phyloP scores from a whole-genome alignment of 495 filamentous ascomycete species.

The Cetradonia linearis region DNA sequence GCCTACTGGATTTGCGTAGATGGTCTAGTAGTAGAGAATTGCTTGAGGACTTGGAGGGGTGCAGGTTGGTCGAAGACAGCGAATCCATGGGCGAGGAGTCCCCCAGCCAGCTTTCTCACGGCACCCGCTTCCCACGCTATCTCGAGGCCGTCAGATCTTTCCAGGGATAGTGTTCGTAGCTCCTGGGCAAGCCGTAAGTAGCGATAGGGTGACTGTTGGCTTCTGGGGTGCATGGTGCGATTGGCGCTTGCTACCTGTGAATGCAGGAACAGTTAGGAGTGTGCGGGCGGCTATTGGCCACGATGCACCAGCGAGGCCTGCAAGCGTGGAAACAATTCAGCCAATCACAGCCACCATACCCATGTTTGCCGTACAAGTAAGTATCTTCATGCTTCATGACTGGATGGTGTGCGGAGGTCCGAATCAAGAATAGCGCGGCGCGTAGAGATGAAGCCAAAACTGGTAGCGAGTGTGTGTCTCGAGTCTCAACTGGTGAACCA shows the following conservation, averaged over 20 bases:
- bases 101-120: not conserved
- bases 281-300: constrained; percentile 7
- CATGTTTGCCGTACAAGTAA: not conserved
- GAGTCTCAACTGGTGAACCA: not conserved
- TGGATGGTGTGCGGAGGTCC: not conserved
- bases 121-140: constrained; percentile 1
- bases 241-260: constrained; percentile 6
- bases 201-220: constrained; percentile 11
- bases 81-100: constrained; percentile 3
- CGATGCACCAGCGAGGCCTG: not conserved
- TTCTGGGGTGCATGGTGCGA: constrained; percentile 10
- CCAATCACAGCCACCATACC: constrained; percentile 1
- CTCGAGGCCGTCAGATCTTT: constrained; percentile 6
- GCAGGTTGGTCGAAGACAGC: not conserved
- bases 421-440: constrained; percentile 20
- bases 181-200: constrained; percentile 5
- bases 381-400: constrained; percentile 11
- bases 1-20: constrained; percentile 1
- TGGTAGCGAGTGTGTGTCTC: constrained; percentile 14
- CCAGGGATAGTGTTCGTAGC: not conserved
- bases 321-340: constrained; percentile 1
- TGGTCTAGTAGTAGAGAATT: constrained; percentile 1
- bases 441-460: constrained; percentile 14
- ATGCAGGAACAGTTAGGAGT: constrained; percentile 15
- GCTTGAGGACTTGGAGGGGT: not conserved